Percentiles rank a stretch among this genome's conserved stretches.
Evolutionary conservation across 495 filamentous ascomycete genomes (phyloP).

Genomic region (Halenospora varia): DNA sequence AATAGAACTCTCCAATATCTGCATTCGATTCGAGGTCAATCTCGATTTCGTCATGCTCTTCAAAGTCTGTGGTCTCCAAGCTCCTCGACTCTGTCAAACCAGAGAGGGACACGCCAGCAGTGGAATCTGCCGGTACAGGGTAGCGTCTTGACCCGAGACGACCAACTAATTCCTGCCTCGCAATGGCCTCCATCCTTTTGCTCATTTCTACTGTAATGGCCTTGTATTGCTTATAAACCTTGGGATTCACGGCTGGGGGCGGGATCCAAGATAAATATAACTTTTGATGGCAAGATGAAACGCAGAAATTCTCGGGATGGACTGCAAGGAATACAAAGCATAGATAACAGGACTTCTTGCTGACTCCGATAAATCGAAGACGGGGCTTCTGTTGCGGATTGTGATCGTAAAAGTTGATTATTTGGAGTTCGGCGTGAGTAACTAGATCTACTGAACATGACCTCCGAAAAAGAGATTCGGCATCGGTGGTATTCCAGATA

Average conservation of each 20-base stretch:
- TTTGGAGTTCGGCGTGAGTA: constrained; percentile 19
- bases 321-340: constrained; percentile 12
- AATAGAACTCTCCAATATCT: not conserved
- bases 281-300: constrained; percentile 22
- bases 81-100: constrained; percentile 11
- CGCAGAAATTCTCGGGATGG: constrained; percentile 11
- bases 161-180: not conserved
- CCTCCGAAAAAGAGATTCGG: constrained; percentile 10
- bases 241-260: constrained; percentile 1
- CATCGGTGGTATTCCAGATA: constrained; percentile 13
- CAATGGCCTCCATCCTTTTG: constrained; percentile 7
- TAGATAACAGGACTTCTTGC: constrained; percentile 24
- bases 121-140: constrained; percentile 13
- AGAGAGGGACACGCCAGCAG: constrained; percentile 15
- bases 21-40: not conserved
- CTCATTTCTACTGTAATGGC: constrained; percentile 5
- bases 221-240: constrained; percentile 12
- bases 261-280: constrained; percentile 15
- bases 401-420: constrained; percentile 22
- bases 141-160: constrained; percentile 3
- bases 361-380: constrained; percentile 20
- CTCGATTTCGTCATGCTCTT: not conserved
- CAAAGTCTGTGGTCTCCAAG: not conserved
- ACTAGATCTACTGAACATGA: constrained; percentile 7
- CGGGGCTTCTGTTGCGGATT: constrained; percentile 10